phyloP scores from a whole-genome alignment of 2,329 filamentous ascomycete species.

The Ophiobolus disseminans region DNA sequence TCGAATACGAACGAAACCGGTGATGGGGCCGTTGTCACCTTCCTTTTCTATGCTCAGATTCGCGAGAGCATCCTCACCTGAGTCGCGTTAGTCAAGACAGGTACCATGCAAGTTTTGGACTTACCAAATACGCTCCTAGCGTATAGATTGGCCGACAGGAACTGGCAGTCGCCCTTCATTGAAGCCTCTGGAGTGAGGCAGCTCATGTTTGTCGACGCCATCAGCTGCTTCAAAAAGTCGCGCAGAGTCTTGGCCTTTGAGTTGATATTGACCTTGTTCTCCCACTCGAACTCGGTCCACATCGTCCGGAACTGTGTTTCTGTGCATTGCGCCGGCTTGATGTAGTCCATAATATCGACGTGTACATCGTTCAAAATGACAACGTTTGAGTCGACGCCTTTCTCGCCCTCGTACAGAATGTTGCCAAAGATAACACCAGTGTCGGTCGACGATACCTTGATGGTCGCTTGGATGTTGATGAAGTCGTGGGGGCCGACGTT shows the following conservation, averaged over 20 bases:
- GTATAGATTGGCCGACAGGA: slow-evolving; percentile 95
- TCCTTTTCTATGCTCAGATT: slow-evolving; percentile 99
- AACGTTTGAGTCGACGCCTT: slow-evolving; percentile 74
- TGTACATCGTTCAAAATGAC: slow-evolving; percentile 98
- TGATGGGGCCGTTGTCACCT: slow-evolving; percentile 91
- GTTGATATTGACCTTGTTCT: slow-evolving; percentile 99
- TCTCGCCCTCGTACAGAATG: slow-evolving; percentile 91
- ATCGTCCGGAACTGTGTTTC: slow-evolving; percentile 99
- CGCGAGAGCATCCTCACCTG: slow-evolving; percentile 96
- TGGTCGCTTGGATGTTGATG: slow-evolving; percentile 96
- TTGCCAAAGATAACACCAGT: slow-evolving; percentile 99
- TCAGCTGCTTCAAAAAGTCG: slow-evolving; percentile 90
- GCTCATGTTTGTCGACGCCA: slow-evolving; percentile 99
- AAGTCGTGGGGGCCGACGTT: slow-evolving; percentile 96
- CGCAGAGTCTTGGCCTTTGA: slow-evolving; percentile 91
- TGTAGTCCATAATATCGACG: slow-evolving; percentile 99
- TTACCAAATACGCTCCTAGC: slow-evolving; percentile 97
- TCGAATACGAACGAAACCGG: slow-evolving; percentile 96
- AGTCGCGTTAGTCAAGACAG: slow-evolving; percentile 13
- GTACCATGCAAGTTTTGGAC: slow-evolving; percentile 50
- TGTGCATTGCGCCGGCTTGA: slow-evolving; percentile 93
- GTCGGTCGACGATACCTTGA: slow-evolving; percentile 98
- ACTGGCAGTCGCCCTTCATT: slow-evolving; percentile 96
- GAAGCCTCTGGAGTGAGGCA: slow-evolving; percentile 96
- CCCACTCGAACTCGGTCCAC: slow-evolving; percentile 99